phyloP scores from a whole-genome alignment of 257 asterid genomes.

The Galeopsis tetrahit region DNA sequence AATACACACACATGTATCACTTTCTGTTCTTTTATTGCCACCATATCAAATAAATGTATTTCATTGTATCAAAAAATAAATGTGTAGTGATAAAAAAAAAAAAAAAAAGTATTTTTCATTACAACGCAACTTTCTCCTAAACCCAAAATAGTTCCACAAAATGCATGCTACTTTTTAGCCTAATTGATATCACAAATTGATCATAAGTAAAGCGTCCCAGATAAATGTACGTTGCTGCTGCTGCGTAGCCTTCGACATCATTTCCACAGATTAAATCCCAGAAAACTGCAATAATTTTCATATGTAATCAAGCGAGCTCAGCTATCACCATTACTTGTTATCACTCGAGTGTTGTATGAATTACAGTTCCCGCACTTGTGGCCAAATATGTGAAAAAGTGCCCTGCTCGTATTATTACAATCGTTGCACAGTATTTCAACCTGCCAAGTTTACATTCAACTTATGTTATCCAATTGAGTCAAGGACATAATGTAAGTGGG shows the following conservation, averaged over 20 bases:
- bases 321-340: slow-evolving; percentile 32
- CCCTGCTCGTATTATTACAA: slow-evolving; percentile 69
- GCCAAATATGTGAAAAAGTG: slow-evolving; percentile 78
- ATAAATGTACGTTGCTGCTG: not conserved
- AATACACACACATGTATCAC: not conserved
- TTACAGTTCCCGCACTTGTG: slow-evolving; percentile 80
- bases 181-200: not conserved
- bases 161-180: not conserved
- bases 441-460: slow-evolving; percentile 41
- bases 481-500: not conserved
- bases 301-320: slow-evolving; percentile 14
- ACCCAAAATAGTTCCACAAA: too few relatives aligned
- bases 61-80: not conserved
- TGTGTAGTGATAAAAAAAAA: too few relatives aligned
- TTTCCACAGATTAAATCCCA: not conserved
- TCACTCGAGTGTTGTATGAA: slow-evolving; percentile 81
- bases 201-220: not conserved
- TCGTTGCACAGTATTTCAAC: slow-evolving; percentile 84
- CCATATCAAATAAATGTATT: not conserved
- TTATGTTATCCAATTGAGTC: not conserved
- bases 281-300: not conserved
- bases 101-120: too few relatives aligned
- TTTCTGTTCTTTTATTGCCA: not conserved
- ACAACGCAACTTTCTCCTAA: too few relatives aligned
- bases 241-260: not conserved